Percentiles rank a stretch among this genome's conserved stretches.
phyloP scores from a whole-genome alignment of 202 grass and related monocot genomes.

The Setaria italica region DNA sequence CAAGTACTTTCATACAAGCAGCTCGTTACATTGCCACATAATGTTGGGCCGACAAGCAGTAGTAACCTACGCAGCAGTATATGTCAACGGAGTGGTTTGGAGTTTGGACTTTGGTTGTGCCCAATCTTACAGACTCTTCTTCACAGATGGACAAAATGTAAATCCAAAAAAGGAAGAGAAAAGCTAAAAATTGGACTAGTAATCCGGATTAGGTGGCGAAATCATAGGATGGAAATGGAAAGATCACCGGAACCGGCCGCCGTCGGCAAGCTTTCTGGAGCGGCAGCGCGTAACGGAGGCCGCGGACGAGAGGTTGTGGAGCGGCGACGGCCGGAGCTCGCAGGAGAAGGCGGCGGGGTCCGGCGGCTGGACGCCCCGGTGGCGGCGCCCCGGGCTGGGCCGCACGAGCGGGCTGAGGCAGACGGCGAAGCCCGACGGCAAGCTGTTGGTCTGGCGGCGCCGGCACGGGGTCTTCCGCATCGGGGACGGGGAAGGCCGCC shows the following conservation, averaged over 20 bases:
- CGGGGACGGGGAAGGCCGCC: slow-evolving; percentile 56
- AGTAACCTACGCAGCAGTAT: slow-evolving; percentile 8
- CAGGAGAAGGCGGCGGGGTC: slow-evolving; percentile 41
- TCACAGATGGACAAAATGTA: slow-evolving; percentile 39
- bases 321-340: slow-evolving; percentile 61
- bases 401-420: slow-evolving; percentile 82
- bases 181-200: slow-evolving; percentile 10
- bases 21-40: slow-evolving; percentile 38
- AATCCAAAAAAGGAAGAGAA: slow-evolving; percentile 15
- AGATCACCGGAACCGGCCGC: slow-evolving; percentile 61
- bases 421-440: slow-evolving; percentile 58
- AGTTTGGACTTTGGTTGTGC: slow-evolving; percentile 22
- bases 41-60: slow-evolving; percentile 43
- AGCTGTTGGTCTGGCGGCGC: slow-evolving; percentile 39
- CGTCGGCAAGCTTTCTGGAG: slow-evolving; percentile 64
- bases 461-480: slow-evolving; percentile 48
- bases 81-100: slow-evolving; percentile 51
- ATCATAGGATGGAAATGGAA: neutral
- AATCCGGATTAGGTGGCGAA: slow-evolving; percentile 10
- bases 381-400: slow-evolving; percentile 48
- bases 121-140: slow-evolving; percentile 48
- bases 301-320: slow-evolving; percentile 41
- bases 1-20: slow-evolving; percentile 1
- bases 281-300: slow-evolving; percentile 54
- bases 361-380: slow-evolving; percentile 40